Evolutionary conservation across 179 eudicot genomes (phyloP).

Genomic region (Monotropa hypopitys): DNA sequence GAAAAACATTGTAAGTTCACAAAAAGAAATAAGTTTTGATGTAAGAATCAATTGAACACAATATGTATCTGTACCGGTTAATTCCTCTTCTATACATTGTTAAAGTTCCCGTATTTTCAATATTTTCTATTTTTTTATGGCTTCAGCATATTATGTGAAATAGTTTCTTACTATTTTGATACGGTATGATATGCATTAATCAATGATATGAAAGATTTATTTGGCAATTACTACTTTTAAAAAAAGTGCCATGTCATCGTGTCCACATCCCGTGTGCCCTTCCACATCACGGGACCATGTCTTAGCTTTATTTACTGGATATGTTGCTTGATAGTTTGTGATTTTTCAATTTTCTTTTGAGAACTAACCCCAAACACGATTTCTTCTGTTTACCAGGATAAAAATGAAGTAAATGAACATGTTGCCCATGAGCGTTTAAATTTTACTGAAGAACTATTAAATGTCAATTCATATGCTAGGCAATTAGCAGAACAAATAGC

Average conservation of each 20-base stretch:
- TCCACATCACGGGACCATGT: background rate
- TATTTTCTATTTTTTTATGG: background rate
- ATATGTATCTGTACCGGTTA: background rate
- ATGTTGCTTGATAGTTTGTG: background rate
- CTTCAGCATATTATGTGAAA: background rate
- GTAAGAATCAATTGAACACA: background rate
- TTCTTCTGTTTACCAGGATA: conserved; percentile 31
- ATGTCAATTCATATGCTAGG: conserved; percentile 49
- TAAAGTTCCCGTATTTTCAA: background rate
- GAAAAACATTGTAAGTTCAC: background rate
- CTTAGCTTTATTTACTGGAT: background rate
- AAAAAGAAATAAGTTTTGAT: background rate
- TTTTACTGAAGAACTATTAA: conserved; percentile 32
- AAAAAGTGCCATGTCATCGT: background rate
- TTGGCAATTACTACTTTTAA: background rate
- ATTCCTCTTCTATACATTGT: background rate
- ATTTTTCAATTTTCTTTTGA: background rate
- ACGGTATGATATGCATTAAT: background rate
- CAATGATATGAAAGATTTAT: background rate
- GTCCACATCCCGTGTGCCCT: background rate
- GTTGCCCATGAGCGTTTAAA: conserved; percentile 22
- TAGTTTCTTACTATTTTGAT: background rate
- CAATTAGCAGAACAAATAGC: conserved; percentile 71
- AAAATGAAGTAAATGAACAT: conserved; percentile 17
- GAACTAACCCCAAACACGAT: background rate